phyloP scores from a whole-genome alignment of 2,329 filamentous ascomycete species.

The Sporothrix protearum region DNA sequence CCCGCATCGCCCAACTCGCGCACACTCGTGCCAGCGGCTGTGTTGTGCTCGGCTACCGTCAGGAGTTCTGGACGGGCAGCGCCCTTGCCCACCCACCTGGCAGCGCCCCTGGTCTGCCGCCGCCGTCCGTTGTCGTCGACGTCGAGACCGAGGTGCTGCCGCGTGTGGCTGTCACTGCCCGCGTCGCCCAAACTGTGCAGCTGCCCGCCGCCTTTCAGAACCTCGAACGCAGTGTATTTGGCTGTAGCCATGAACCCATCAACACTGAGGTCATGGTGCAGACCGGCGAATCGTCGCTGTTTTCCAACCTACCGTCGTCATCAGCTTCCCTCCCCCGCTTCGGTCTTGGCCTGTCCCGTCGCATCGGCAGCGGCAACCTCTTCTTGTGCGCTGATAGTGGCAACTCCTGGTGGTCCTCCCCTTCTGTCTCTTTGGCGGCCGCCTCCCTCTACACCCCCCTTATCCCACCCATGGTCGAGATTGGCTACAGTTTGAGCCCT shows the following conservation, averaged over 20 bases:
- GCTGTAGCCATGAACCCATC: conserved; percentile 31
- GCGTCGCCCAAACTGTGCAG: conserved; percentile 30
- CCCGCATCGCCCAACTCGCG: conserved; percentile 39
- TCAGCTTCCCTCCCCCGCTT: conserved; percentile 29
- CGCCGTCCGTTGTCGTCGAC: conserved; percentile 35
- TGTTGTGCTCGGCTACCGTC: conserved; percentile 39
- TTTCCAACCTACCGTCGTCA: conserved; percentile 32
- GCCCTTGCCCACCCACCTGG: background rate
- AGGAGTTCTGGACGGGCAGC: conserved; percentile 37
- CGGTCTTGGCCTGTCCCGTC: conserved; percentile 31
- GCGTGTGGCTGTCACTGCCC: conserved; percentile 37
- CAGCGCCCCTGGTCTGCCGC: background rate
- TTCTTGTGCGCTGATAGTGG: conserved; percentile 44
- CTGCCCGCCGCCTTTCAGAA: conserved; percentile 13
- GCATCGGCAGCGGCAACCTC: conserved; percentile 33
- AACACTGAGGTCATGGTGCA: conserved; percentile 38
- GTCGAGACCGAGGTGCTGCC: conserved; percentile 42
- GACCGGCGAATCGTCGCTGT: conserved; percentile 5
- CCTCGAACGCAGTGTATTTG: conserved; percentile 3
- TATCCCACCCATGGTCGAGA: conserved; percentile 40
- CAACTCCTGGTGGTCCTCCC: conserved; percentile 35
- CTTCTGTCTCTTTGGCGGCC: background rate
- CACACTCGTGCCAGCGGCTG: conserved; percentile 40
- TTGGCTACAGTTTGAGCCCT: conserved; percentile 40
- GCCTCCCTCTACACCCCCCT: conserved; percentile 24